These are phyloP conservation scores for Conidiobolus incongruus DNA, from an alignment of 371 early-diverging fungal genomes.

Conservation along the genomic window DNA sequence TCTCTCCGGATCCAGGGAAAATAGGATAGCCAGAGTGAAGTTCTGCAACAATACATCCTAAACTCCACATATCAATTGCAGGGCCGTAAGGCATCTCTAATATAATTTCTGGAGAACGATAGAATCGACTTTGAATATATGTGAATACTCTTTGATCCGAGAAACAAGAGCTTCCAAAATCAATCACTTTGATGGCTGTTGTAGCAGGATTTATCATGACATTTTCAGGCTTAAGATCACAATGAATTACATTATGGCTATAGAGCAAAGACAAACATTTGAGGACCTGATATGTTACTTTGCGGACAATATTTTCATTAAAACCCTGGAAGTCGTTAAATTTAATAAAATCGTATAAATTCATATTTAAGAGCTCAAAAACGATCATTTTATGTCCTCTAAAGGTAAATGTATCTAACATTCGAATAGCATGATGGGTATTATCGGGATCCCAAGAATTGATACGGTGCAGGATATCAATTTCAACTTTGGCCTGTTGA, in stretches of 20 bases:
- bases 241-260: constrained; percentile 77
- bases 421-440: constrained; percentile 54
- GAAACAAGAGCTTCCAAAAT: constrained; percentile 91
- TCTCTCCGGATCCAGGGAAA: constrained; percentile 93
- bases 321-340: constrained; percentile 78
- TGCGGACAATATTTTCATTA: constrained; percentile 55
- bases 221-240: constrained; percentile 97
- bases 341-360: constrained; percentile 83
- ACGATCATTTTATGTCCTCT: constrained; percentile 85
- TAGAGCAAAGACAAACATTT: constrained; percentile 63
- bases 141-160: constrained; percentile 66
- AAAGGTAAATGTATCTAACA: constrained; percentile 69
- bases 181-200: constrained; percentile 85
- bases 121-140: constrained; percentile 93
- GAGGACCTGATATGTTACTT: constrained; percentile 66
- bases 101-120: constrained; percentile 92
- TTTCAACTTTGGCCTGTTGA: constrained; percentile 85
- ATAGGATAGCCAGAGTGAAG: constrained; percentile 78
- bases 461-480: constrained; percentile 59
- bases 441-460: constrained; percentile 28
- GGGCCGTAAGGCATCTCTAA: constrained; percentile 71
- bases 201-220: constrained; percentile 64
- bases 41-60: constrained; percentile 97
- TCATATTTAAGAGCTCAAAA: constrained; percentile 81
- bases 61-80: constrained; percentile 97